These are phyloP conservation scores for Colletotrichum siamense DNA, from an alignment of 2,329 filamentous ascomycete species.

Conservation along the genomic window DNA sequence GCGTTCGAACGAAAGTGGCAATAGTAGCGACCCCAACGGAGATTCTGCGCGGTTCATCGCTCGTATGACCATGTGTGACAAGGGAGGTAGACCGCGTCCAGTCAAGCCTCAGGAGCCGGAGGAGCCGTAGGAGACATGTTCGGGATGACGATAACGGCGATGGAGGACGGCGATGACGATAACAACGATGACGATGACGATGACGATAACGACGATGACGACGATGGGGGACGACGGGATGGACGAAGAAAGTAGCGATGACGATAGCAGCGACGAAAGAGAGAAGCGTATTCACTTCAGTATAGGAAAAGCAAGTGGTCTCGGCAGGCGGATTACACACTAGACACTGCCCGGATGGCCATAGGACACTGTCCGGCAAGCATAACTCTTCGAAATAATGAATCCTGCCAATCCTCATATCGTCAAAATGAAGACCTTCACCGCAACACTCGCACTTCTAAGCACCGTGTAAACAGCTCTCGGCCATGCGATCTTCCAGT, in stretches of 20 bases:
- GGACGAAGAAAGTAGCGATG: no score
- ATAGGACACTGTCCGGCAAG: not conserved
- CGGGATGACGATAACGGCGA: not conserved
- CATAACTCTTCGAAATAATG: not conserved
- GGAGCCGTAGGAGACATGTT: not conserved
- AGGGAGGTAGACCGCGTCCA: not conserved
- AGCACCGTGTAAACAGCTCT: not conserved
- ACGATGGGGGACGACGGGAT: no score
- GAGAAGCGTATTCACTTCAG: not conserved
- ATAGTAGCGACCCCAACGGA: not conserved
- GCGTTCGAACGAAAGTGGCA: not conserved
- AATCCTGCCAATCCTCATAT: not conserved
- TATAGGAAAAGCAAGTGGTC: not conserved
- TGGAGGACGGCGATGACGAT: no score
- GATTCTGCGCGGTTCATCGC: not conserved
- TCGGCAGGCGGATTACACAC: not conserved
- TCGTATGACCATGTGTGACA: no score
- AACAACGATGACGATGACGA: no score
- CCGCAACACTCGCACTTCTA: not conserved
- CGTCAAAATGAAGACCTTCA: not conserved
- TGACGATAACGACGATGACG: no score
- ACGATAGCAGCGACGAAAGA: not conserved
- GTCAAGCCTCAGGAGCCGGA: not conserved
- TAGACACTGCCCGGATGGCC: not conserved
- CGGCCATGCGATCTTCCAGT: conserved; percentile 55